Evolutionary conservation across 257 asterid species (phyloP).

Genomic region (Paulownia fortunei): DNA sequence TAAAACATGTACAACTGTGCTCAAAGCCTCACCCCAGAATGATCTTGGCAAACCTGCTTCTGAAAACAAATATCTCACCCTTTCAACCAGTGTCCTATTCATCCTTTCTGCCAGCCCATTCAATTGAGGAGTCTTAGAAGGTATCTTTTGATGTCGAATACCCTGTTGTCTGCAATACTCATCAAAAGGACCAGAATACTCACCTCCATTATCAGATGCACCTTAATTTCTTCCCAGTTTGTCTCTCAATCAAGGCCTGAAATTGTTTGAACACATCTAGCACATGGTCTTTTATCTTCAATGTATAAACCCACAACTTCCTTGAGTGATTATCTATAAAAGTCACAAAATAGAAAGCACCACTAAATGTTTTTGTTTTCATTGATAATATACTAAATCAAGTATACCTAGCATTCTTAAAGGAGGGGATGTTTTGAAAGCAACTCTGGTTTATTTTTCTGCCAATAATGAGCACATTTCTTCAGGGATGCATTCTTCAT

Average conservation of each 20-base stretch:
- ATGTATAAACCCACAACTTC: neutral
- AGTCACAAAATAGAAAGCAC: constrained; percentile 8
- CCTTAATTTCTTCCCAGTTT: constrained; percentile 7
- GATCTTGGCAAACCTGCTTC: neutral
- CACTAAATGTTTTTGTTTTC: neutral
- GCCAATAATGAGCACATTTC: constrained; percentile 8
- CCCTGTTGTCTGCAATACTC: constrained; percentile 1
- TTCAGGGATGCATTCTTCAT: neutral
- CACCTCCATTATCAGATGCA: constrained; percentile 28
- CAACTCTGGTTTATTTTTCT: constrained; percentile 21
- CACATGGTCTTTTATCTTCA: constrained; percentile 10
- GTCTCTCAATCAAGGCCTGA: neutral
- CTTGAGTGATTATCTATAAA: constrained; percentile 8
- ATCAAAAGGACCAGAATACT: constrained; percentile 22
- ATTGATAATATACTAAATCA: neutral
- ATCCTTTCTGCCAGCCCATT: constrained; percentile 1
- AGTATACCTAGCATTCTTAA: neutral
- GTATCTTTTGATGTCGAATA: neutral
- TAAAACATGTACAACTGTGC: neutral
- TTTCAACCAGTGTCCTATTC: neutral
- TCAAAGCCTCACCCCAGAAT: constrained; percentile 19
- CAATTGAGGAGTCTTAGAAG: constrained; percentile 8
- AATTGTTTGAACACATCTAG: constrained; percentile 10
- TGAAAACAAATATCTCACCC: neutral
- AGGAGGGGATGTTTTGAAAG: neutral